A percentile compares a stretch with the other conserved stretches of the same genome.
phyloP scores from a whole-genome alignment of 2,329 filamentous ascomycete genomes.

The Pseudocercospora cruenta region DNA sequence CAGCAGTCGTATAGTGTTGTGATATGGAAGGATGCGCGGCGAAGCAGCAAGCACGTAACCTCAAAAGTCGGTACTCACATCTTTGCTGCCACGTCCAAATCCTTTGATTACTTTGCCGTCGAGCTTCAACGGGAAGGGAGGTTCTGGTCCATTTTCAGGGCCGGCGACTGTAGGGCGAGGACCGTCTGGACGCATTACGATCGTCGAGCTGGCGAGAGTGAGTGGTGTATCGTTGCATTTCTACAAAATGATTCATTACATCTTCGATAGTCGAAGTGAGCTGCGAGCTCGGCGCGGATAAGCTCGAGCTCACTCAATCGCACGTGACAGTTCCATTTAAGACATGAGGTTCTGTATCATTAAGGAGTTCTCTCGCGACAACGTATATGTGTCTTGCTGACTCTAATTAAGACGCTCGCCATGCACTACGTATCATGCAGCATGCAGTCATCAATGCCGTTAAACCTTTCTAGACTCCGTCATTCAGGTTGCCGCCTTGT shows the following conservation, averaged over 20 bases:
- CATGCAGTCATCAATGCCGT: constrained; percentile 9
- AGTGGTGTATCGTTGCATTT: background rate
- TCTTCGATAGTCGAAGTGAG: background rate
- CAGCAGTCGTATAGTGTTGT: background rate
- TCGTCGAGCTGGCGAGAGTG: background rate
- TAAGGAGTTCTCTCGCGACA: constrained; percentile 3
- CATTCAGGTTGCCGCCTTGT: background rate
- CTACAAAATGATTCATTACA: background rate
- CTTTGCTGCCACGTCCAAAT: constrained; percentile 91
- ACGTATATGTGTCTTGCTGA: constrained; percentile 2
- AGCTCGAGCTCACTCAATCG: background rate
- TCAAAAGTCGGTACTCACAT: constrained; percentile 57
- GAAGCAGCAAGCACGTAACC: constrained; percentile 2
- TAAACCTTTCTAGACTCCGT: background rate
- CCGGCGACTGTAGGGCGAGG: constrained; percentile 74
- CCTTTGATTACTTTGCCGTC: constrained; percentile 87
- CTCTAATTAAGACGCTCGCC: constrained; percentile 4
- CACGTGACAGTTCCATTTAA: background rate
- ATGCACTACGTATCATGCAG: background rate
- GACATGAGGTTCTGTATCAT: background rate
- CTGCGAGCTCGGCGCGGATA: background rate
- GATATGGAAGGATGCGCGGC: constrained; percentile 5
- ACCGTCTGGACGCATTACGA: constrained; percentile 45
- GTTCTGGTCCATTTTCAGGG: constrained; percentile 69
- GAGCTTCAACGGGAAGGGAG: constrained; percentile 82